Percentiles rank a stretch among this genome's conserved stretches.
These are phyloP conservation scores for Cichorium intybus DNA, from an alignment of 140 eudicot genomes.

Conservation along the genomic window DNA sequence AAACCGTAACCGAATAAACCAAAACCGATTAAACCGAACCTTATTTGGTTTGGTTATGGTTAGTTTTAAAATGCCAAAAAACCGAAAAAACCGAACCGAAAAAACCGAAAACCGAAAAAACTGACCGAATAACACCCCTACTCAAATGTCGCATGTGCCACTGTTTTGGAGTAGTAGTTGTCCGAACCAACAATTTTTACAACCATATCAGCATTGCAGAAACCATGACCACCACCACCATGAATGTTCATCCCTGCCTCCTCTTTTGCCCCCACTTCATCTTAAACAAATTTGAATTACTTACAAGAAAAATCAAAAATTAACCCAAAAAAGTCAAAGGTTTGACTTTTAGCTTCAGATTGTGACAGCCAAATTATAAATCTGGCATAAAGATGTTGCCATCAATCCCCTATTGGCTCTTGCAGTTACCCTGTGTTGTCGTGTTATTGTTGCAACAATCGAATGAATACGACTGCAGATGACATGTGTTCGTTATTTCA, in stretches of 20 bases:
- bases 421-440: slow-evolving; percentile 73
- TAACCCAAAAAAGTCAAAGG: background rate
- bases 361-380: slow-evolving; percentile 88
- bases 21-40: too few species aligned
- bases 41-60: too few species aligned
- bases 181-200: slow-evolving; percentile 90
- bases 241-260: slow-evolving; percentile 59
- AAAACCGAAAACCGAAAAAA: too few species aligned
- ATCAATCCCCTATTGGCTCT: slow-evolving; percentile 55
- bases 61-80: too few species aligned
- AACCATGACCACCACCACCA: slow-evolving; percentile 62
- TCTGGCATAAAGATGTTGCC: slow-evolving; percentile 91
- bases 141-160: slow-evolving; percentile 86
- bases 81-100: too few species aligned
- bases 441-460: slow-evolving; percentile 88
- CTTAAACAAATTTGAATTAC: slow-evolving; percentile 32
- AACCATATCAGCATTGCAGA: slow-evolving; percentile 84
- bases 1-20: too few species aligned
- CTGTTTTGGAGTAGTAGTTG: slow-evolving; percentile 56
- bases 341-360: slow-evolving; percentile 81
- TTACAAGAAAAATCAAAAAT: background rate
- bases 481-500: slow-evolving; percentile 3
- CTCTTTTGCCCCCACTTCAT: slow-evolving; percentile 81
- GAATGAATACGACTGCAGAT: slow-evolving; percentile 76
- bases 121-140: too few species aligned